Conservation (phyloP, 2,329 filamentous ascomycete species). For the Phialophora chinensis region DNA sequence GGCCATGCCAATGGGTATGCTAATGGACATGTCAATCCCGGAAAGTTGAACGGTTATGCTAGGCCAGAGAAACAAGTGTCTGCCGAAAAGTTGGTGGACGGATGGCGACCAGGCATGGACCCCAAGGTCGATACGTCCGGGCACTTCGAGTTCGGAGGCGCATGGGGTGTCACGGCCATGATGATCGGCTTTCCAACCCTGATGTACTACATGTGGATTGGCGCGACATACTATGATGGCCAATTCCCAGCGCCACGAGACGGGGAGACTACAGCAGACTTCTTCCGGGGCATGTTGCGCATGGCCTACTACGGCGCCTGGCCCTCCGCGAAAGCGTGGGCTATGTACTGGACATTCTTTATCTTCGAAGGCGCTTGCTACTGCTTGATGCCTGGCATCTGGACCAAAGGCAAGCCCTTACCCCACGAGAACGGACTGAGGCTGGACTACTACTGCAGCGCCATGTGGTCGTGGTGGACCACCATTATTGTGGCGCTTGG, state of each 20-base stretch:
- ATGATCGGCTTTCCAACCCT: slow-evolving; percentile 92
- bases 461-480: slow-evolving; percentile 82
- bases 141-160: slow-evolving; percentile 83
- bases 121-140: slow-evolving; percentile 56
- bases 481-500: slow-evolving; percentile 74
- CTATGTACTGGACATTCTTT: slow-evolving; percentile 94
- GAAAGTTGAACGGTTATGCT: slow-evolving; percentile 25
- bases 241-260: slow-evolving; percentile 71
- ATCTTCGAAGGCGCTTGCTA: slow-evolving; percentile 84
- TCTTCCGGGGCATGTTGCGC: slow-evolving; percentile 71
- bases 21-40: slow-evolving; percentile 30
- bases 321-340: slow-evolving; percentile 81
- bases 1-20: slow-evolving; percentile 24
- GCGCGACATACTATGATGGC: slow-evolving; percentile 89
- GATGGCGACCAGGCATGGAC: slow-evolving; percentile 50
- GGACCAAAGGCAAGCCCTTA: slow-evolving; percentile 85
- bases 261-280: slow-evolving; percentile 72
- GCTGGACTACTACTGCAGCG: slow-evolving; percentile 93
- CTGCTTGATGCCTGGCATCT: slow-evolving; percentile 83
- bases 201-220: slow-evolving; percentile 99
- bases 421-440: slow-evolving; percentile 82
- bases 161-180: slow-evolving; percentile 77
- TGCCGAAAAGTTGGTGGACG: slow-evolving; percentile 46
- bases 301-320: slow-evolving; percentile 84
- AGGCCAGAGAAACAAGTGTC: slow-evolving; percentile 11